Conservation (phyloP, 768 basidiomycete genomes). For the Hysterangium stoloniferum region DNA sequence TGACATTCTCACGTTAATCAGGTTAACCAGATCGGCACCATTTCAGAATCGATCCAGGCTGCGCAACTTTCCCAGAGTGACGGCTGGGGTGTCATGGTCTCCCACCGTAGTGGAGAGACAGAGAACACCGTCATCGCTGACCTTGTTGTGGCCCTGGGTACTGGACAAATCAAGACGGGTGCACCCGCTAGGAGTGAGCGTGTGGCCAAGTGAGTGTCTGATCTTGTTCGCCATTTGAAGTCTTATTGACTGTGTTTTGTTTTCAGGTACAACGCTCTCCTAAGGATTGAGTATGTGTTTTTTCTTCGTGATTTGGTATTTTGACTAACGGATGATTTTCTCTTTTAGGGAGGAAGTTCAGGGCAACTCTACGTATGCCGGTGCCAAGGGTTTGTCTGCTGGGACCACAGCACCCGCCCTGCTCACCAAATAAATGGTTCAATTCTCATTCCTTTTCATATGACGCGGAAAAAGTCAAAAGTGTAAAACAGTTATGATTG, state of each 20-base stretch:
- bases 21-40: constrained; percentile 99
- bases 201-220: constrained; percentile 65
- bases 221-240: not conserved
- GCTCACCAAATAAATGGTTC: constrained; percentile 46
- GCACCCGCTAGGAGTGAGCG: constrained; percentile 95
- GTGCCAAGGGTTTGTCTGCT: constrained; percentile 69
- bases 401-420: constrained; percentile 69
- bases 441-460: no score
- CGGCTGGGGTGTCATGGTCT: constrained; percentile 99
- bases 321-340: constrained; percentile 7
- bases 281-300: constrained; percentile 77
- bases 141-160: constrained; percentile 86
- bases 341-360: constrained; percentile 62
- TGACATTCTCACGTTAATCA: constrained; percentile 18
- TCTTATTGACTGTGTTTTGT: not conserved
- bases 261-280: constrained; percentile 58
- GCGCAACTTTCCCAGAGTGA: constrained; percentile 93
- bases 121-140: constrained; percentile 97
- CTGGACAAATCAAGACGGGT: constrained; percentile 97
- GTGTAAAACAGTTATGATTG: no score
- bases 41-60: constrained; percentile 98
- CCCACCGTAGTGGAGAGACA: constrained; percentile 97
- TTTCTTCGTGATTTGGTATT: constrained; percentile 10
- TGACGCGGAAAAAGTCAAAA: no score
- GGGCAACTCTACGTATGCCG: constrained; percentile 65